A percentile compares a stretch with the other conserved stretches of the same genome.
Conservation (phyloP, 139 green algal species). For the Chlorella sp. region DNA sequence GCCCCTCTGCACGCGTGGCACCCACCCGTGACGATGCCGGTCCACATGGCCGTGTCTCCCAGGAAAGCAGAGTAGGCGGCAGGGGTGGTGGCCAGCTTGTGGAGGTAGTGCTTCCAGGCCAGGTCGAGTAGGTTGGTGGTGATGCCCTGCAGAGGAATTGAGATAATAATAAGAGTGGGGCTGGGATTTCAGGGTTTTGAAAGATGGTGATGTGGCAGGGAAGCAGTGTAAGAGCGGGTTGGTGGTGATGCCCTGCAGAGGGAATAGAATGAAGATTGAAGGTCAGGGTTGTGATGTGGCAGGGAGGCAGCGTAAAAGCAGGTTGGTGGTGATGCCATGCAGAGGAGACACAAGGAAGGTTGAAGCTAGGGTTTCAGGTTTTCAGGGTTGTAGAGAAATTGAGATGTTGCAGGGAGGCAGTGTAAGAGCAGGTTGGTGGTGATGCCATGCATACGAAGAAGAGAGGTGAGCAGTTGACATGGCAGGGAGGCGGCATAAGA, state of each 20-base stretch:
- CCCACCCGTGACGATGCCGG: constrained; percentile 77
- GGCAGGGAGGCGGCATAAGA: too few relatives aligned
- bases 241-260: constrained; percentile 77
- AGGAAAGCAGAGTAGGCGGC: constrained; percentile 83
- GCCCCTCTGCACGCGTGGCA: neutral
- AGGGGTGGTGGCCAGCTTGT: constrained; percentile 83
- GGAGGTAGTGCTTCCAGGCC: constrained; percentile 93
- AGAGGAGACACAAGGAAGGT: neutral
- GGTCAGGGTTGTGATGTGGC: neutral
- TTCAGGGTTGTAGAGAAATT: too few relatives aligned
- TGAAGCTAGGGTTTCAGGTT: neutral
- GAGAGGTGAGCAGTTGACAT: neutral
- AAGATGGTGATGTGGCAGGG: neutral
- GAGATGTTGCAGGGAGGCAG: neutral
- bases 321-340: constrained; percentile 83
- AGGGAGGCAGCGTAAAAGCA: constrained; percentile 61
- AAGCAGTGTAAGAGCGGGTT: constrained; percentile 69
- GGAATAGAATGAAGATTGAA: neutral
- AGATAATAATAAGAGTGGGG: too few relatives aligned
- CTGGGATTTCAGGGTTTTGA: too few relatives aligned
- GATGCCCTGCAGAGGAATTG: constrained; percentile 65
- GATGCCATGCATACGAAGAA: constrained; percentile 64
- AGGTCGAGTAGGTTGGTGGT: constrained; percentile 92
- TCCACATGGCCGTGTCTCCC: constrained; percentile 89
- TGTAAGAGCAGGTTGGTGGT: constrained; percentile 80